Evolutionary conservation across 768 basidiomycete species (phyloP).

Genomic region (Mycena epipterygia): DNA sequence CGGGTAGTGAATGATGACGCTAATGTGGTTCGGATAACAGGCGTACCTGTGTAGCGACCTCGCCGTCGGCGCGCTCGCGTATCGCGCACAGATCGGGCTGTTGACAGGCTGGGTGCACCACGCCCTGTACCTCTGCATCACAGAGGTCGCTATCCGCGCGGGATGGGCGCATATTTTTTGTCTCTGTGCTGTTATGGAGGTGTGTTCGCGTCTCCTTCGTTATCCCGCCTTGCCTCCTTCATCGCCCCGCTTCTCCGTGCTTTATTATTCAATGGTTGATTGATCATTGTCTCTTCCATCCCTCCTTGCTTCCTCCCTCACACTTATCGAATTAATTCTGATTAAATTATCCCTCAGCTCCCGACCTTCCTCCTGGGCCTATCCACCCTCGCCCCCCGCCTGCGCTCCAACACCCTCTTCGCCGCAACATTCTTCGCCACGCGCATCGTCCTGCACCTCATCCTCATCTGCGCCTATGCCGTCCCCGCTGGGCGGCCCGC

Average conservation of each 20-base stretch:
- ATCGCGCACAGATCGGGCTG: conserved; percentile 56
- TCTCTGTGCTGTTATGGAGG: conserved; percentile 47
- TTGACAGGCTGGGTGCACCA: conserved; percentile 67
- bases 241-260: not conserved
- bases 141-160: conserved; percentile 46
- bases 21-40: not conserved
- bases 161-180: conserved; percentile 54
- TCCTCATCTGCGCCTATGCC: conserved; percentile 50
- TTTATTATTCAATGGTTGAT: not conserved
- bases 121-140: conserved; percentile 53
- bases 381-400: conserved; percentile 56
- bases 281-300: not conserved
- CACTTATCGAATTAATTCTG: not conserved
- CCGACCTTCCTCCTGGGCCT: conserved; percentile 68
- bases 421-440: conserved; percentile 64
- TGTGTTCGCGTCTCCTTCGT: not conserved
- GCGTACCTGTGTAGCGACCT: conserved; percentile 47
- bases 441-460: conserved; percentile 62
- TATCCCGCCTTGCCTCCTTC: not conserved
- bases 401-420: conserved; percentile 66
- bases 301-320: not conserved
- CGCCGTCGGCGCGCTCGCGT: conserved; percentile 52
- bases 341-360: conserved; percentile 45
- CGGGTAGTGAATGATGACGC: too few relatives aligned
- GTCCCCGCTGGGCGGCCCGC: not conserved